A percentile compares a stretch with the other conserved stretches of the same genome.
Evolutionary conservation across 2,329 filamentous ascomycete species (phyloP).

Genomic region (Pseudocercospora fuligena): DNA sequence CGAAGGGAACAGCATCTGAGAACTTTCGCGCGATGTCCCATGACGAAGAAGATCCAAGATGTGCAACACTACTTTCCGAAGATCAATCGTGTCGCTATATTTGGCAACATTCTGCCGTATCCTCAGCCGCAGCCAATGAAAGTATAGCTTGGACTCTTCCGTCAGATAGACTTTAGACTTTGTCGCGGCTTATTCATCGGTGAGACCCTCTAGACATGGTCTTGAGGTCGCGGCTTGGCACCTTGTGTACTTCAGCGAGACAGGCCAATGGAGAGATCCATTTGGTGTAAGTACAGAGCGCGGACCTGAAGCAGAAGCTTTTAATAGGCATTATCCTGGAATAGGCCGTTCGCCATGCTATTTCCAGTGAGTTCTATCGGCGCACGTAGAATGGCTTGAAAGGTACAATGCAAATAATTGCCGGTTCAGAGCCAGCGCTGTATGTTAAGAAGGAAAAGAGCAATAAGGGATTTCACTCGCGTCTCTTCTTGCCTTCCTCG

Average conservation of each 20-base stretch:
- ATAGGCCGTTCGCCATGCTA: background rate
- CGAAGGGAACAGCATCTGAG: background rate
- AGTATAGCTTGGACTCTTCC: background rate
- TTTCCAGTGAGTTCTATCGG: background rate
- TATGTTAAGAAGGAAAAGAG: background rate
- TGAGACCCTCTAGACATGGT: background rate
- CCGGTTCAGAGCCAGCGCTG: background rate
- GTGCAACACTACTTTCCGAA: background rate
- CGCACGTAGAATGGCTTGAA: background rate
- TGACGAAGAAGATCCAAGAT: background rate
- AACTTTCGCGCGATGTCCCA: background rate
- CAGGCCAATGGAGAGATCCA: background rate
- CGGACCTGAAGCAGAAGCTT: background rate
- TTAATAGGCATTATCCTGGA: slow-evolving; percentile 6
- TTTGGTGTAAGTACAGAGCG: background rate
- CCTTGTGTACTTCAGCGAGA: background rate
- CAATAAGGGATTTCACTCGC: slow-evolving; percentile 64
- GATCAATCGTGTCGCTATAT: slow-evolving; percentile 6
- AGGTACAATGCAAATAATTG: background rate
- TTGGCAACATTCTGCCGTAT: slow-evolving; percentile 2
- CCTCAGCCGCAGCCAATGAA: background rate
- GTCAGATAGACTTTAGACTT: background rate
- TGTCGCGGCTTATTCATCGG: background rate
- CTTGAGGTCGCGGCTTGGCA: background rate
- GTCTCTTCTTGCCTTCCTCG: slow-evolving; percentile 98